These are phyloP conservation scores for Rosa rugosa DNA, from an alignment of 306 rosid species.

Conservation along the genomic window DNA sequence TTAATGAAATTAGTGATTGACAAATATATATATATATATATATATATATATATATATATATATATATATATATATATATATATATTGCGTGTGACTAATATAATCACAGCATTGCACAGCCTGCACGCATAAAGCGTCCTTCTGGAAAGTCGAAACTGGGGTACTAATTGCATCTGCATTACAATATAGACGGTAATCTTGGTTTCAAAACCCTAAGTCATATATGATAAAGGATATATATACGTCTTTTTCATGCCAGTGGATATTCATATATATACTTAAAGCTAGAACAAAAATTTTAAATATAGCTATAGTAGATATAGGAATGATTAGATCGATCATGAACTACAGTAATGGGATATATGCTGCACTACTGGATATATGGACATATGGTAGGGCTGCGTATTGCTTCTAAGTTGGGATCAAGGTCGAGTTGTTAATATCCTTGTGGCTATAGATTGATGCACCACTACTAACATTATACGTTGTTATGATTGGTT, in stretches of 20 bases:
- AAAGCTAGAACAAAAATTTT: not conserved
- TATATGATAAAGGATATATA: not conserved
- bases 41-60: not conserved
- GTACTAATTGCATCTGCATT: too few relatives aligned
- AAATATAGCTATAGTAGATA: not conserved
- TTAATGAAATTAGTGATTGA: not conserved
- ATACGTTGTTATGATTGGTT: conserved; percentile 19
- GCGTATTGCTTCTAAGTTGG: not conserved
- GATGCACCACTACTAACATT: not conserved
- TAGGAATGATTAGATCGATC: not conserved
- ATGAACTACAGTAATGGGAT: not conserved
- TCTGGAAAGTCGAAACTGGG: too few relatives aligned
- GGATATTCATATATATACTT: not conserved
- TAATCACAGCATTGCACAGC: not conserved
- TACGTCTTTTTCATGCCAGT: not conserved
- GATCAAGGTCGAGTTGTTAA: not conserved
- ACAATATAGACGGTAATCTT: too few relatives aligned
- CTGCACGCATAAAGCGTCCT: not conserved
- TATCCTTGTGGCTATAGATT: not conserved
- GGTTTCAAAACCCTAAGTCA: not conserved
- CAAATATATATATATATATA: not conserved
- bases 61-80: too few relatives aligned
- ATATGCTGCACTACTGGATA: not conserved
- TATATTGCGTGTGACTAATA: not conserved
- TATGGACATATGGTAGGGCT: not conserved